These are phyloP conservation scores for Picochlorum sp. DNA, from an alignment of 139 green algal species.

Conservation along the genomic window DNA sequence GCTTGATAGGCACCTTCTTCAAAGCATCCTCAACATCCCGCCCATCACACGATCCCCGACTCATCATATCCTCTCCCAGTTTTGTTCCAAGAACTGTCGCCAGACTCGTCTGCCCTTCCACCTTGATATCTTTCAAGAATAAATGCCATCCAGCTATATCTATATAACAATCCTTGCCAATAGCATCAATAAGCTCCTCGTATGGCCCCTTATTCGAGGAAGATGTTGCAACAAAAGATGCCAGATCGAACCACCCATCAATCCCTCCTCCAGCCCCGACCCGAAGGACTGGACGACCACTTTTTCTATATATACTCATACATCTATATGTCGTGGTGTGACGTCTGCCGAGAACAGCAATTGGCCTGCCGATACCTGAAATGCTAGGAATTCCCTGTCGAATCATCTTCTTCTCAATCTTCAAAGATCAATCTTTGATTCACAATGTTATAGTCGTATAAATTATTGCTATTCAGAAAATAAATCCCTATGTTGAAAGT, in stretches of 20 bases:
- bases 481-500: too few species aligned
- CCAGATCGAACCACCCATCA: constrained; percentile 22
- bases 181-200: constrained; percentile 20
- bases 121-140: constrained; percentile 25
- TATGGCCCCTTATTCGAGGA: constrained; percentile 11
- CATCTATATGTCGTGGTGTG: too few species aligned
- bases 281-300: background rate
- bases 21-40: constrained; percentile 5
- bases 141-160: constrained; percentile 32
- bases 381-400: too few species aligned
- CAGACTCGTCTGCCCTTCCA: constrained; percentile 13
- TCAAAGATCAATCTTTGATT: too few species aligned
- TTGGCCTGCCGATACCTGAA: too few species aligned
- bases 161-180: constrained; percentile 16
- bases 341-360: too few species aligned
- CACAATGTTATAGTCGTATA: too few species aligned
- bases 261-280: background rate
- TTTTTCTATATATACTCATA: background rate
- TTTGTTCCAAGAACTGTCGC: constrained; percentile 18
- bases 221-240: constrained; percentile 18
- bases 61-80: constrained; percentile 15
- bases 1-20: constrained; percentile 22
- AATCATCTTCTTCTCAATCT: too few species aligned
- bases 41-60: constrained; percentile 2
- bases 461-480: too few species aligned